Evolutionary conservation across 257 asterid genomes (phyloP), one percentile per base, ranked within the genome.

Genomic region (Cruciata laevipes): DNA sequence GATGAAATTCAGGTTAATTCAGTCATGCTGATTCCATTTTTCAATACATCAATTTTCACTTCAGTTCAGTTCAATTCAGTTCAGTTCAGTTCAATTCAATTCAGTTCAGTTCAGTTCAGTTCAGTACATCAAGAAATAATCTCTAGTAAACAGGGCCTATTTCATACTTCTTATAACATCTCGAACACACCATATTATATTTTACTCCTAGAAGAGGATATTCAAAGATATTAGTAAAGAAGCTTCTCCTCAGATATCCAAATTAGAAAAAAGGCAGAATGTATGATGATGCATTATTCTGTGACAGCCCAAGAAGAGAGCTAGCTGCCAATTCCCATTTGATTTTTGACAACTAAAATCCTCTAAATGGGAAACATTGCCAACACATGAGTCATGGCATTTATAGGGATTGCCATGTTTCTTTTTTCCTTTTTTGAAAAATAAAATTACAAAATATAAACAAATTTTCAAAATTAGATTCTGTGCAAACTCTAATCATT

Each of bases 401-500:
- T 16, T 7, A 62, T 68, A 21, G 71, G 53, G 71, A 67, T 52
- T 57, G 69, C 66, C 42, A 35, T 14, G 55, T 47, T 47, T 44
- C 52, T 14, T 44, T 44, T 17, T 47, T 47, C 18, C 55, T 5
- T 17, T 47, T 47, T 47, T 17, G 12, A 7, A 8, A 9, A 7
- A 37, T 2, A 44, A 30, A 60, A 24, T 31, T 25, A 30, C 40
- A 42, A 57, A 13, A 20, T 35, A 66, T 51, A 30, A 20, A 33
- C 5, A 20, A 7, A 11, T 7, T 21, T 21, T 32, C 27, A n/a
- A 8, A 47, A 47, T 31, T 35, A 62, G 68, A 71, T 65, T 68
- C 75, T 70, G 68, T 58, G 71, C 70, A 70, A 70, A n/a, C 20
- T 18, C 74, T 74, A 72, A 81, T 77, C 78, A 81, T 77, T 81